Conservation (phyloP, 2,329 filamentous ascomycete species). For the Botryosphaeria dothidea region DNA sequence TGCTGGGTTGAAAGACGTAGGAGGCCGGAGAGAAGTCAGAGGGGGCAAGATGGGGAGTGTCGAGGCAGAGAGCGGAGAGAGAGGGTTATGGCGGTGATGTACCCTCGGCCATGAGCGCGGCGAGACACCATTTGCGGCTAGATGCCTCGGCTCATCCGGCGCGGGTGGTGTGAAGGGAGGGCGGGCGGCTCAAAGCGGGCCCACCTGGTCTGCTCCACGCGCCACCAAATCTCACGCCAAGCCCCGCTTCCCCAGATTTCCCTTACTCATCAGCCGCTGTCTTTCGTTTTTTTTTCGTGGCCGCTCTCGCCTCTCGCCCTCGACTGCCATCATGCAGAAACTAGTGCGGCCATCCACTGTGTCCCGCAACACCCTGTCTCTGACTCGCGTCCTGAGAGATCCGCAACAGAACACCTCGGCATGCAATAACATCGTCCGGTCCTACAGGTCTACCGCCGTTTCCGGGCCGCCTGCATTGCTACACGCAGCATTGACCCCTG, state of each 20-base stretch:
- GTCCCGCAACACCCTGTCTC: neutral
- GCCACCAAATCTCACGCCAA: slow-evolving; percentile 8
- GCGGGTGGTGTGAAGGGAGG: neutral
- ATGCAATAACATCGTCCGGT: neutral
- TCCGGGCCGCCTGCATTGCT: neutral
- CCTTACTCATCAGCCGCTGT: neutral
- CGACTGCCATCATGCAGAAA: neutral
- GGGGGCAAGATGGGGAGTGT: neutral
- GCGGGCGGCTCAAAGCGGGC: neutral
- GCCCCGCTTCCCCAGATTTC: slow-evolving; percentile 2
- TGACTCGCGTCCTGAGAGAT: neutral
- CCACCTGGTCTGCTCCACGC: neutral
- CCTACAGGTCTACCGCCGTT: neutral
- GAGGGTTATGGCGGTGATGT: slow-evolving; percentile 20
- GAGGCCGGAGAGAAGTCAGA: neutral
- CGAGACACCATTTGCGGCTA: neutral
- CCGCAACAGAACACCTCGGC: neutral
- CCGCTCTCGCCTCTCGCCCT: neutral
- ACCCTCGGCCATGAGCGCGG: slow-evolving; percentile 8
- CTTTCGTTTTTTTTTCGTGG: neutral
- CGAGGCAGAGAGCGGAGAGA: slow-evolving; percentile 10
- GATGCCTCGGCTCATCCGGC: slow-evolving; percentile 4
- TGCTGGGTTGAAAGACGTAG: neutral
- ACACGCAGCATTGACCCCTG: neutral
- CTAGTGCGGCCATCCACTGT: neutral